Conservation (phyloP, 164 flowering plant species). For the Vitis vinifera region DNA sequence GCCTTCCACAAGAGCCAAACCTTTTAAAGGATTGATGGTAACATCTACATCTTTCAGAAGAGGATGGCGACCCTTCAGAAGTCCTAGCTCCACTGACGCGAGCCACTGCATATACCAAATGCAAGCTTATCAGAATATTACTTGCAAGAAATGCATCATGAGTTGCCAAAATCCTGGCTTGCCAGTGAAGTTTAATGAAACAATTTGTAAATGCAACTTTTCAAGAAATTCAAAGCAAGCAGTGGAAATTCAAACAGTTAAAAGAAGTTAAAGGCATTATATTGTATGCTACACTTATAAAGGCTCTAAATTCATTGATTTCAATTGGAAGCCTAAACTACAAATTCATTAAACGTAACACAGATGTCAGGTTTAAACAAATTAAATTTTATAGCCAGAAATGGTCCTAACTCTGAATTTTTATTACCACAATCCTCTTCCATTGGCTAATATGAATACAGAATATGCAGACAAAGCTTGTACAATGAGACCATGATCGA, state of each 20-base stretch:
- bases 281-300: background rate
- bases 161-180: background rate
- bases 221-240: too few relatives aligned
- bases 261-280: background rate
- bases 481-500: too few relatives aligned
- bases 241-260: too few relatives aligned
- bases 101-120: conserved; percentile 73
- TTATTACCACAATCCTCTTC: too few relatives aligned
- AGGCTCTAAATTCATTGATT: background rate
- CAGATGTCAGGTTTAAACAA: background rate
- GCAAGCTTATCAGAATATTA: conserved; percentile 18
- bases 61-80: conserved; percentile 96
- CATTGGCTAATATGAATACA: too few relatives aligned
- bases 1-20: conserved; percentile 47
- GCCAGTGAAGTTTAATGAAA: too few relatives aligned
- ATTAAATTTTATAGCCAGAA: background rate
- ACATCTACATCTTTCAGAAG: conserved; percentile 82
- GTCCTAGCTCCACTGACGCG: conserved; percentile 90
- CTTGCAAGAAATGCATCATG: background rate
- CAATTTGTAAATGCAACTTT: too few relatives aligned
- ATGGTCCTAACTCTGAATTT: too few relatives aligned
- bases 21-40: conserved; percentile 67
- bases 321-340: background rate
- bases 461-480: background rate
- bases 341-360: background rate